phyloP scores from a whole-genome alignment of 164 flowering plant genomes.

The Vitis rotundifolia region DNA sequence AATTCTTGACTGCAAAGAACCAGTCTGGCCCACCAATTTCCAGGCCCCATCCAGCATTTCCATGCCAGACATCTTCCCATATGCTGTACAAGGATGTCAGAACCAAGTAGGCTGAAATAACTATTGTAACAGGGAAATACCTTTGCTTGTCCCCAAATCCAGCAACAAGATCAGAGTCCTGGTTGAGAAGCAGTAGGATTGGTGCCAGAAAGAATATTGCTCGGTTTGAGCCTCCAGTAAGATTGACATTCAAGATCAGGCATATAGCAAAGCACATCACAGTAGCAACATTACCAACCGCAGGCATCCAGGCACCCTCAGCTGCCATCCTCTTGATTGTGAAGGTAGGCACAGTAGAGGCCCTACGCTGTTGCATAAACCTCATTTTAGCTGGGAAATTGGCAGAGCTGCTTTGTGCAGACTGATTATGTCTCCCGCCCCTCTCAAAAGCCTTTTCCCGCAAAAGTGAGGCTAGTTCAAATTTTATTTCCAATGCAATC shows the following conservation, averaged over 20 bases:
- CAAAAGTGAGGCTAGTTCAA: slow-evolving; percentile 81
- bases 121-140: slow-evolving; percentile 86
- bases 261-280: slow-evolving; percentile 92
- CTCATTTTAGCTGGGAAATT: slow-evolving; percentile 66
- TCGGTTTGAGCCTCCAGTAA: slow-evolving; percentile 92
- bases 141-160: slow-evolving; percentile 95
- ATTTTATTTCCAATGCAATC: slow-evolving; percentile 87
- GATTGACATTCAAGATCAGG: slow-evolving; percentile 68
- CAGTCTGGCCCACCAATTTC: slow-evolving; percentile 94
- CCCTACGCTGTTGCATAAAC: slow-evolving; percentile 81
- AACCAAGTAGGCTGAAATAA: slow-evolving; percentile 70
- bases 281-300: slow-evolving; percentile 95
- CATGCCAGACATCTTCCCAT: slow-evolving; percentile 94
- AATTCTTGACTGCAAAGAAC: slow-evolving; percentile 88
- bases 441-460: slow-evolving; percentile 68
- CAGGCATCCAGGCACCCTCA: slow-evolving; percentile 99
- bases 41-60: slow-evolving; percentile 83
- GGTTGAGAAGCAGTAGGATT: slow-evolving; percentile 85
- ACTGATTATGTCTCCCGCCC: slow-evolving; percentile 47
- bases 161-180: slow-evolving; percentile 91
- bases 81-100: slow-evolving; percentile 73
- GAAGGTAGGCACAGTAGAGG: slow-evolving; percentile 62
- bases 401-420: slow-evolving; percentile 45
- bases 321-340: slow-evolving; percentile 85
- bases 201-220: slow-evolving; percentile 95